These are phyloP conservation scores for Boletus subcaerulescens DNA, from an alignment of 768 basidiomycete genomes.

Conservation along the genomic window DNA sequence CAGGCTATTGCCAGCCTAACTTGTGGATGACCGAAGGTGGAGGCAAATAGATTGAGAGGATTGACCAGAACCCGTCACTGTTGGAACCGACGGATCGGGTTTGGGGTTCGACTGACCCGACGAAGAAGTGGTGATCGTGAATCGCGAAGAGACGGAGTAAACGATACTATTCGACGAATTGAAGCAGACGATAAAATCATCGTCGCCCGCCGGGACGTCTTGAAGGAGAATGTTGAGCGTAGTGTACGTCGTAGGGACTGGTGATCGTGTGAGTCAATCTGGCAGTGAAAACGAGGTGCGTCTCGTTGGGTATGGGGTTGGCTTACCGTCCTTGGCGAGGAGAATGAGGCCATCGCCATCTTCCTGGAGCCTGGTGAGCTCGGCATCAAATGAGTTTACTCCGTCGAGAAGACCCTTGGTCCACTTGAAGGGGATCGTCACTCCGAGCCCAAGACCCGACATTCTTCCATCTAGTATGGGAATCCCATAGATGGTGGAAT, in stretches of 20 bases:
- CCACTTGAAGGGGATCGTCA: constrained; percentile 50
- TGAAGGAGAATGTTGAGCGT: constrained; percentile 60
- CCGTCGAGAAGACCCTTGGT: constrained; percentile 63
- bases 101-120: constrained; percentile 32
- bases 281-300: too few relatives aligned
- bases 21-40: constrained; percentile 22
- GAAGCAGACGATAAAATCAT: constrained; percentile 75
- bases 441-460: too few relatives aligned
- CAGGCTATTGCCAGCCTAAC: constrained; percentile 2
- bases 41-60: constrained; percentile 36
- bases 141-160: constrained; percentile 60
- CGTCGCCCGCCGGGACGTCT: constrained; percentile 65
- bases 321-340: constrained; percentile 63
- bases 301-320: neutral
- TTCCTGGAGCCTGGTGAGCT: constrained; percentile 55
- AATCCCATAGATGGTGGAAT: too few relatives aligned
- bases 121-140: constrained; percentile 49
- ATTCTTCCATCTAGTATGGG: too few relatives aligned
- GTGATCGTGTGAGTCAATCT: neutral
- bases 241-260: constrained; percentile 36
- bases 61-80: constrained; percentile 71
- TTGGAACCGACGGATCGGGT: constrained; percentile 47
- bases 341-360: constrained; percentile 66
- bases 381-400: constrained; percentile 63
- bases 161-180: constrained; percentile 67